Evolutionary conservation across 257 asterid genomes (phyloP), one percentile per base, ranked within the genome.

Genomic region (Gynochthodes officinalis): DNA sequence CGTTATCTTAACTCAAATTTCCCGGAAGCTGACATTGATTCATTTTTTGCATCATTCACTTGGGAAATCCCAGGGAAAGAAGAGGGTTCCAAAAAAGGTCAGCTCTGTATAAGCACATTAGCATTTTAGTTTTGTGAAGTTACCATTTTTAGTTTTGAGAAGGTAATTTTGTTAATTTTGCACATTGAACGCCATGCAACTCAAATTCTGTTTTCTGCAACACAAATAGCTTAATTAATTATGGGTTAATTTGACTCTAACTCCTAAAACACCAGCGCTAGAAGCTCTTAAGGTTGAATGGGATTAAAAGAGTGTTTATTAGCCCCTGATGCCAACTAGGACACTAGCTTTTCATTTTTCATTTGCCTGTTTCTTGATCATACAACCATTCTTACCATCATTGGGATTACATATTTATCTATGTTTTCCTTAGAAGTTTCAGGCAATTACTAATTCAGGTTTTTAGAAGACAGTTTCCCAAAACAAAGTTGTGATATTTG

Each of bases 21-120:
- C 35, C 86, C 88, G 30, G 73, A 81, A 13, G 79, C 78, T 46
- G 81, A 84, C 60, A 63, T 77, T 48, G 35, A 75, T 33, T 74
- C 73, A 9, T 84, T 84, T 75, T 75, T 79, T 54, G 73, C 79
- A 5, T 79, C 76, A 3, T 84, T 84, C 62, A 73, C 75, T 39
- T 81, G 86, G 88, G 84, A 81, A 4, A 75, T 84, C 62, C 77
- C 83, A 25, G 86, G 74, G 32, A 69, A 69, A 23, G 44, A 16
- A 23, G 49, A 46, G 21, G 53, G 70, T 53, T 8, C 4, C 0
- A 59, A 49, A 53, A 69, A 69, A 79, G 82, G 88, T 84, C 14
- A 64, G 77, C 64, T 18, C 5, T 15, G 42, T 37, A 32, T 23
- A 19, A 39, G 43, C 8, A 50, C 5, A 7, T 18, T 32, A 19